Percentiles rank a stretch among this genome's conserved stretches.
Conservation (phyloP, 805 yeast genomes). For the Saturnispora besseyi region DNA sequence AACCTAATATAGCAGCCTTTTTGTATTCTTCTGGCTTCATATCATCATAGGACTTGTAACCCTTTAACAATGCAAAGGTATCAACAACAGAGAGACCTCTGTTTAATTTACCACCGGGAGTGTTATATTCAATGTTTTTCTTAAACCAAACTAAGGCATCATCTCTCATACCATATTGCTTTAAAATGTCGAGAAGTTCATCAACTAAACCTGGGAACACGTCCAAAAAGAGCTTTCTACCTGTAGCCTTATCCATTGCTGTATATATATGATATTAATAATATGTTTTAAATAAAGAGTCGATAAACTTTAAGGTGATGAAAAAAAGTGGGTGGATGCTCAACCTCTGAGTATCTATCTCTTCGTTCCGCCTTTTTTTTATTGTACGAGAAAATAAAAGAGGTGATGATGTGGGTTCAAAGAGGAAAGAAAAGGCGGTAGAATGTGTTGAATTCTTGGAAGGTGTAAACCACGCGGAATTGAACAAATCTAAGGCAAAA, state of each 20-base stretch:
- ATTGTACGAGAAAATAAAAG: neutral
- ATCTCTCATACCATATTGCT: conserved; percentile 67
- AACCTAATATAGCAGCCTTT: conserved; percentile 82
- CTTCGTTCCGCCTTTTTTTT: neutral
- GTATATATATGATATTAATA: neutral
- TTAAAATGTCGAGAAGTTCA: conserved; percentile 58
- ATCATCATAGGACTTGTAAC: conserved; percentile 47
- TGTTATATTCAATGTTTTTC: conserved; percentile 67
- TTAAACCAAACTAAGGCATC: conserved; percentile 85
- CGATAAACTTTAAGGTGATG: neutral
- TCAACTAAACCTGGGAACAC: conserved; percentile 71
- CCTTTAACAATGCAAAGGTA: conserved; percentile 75
- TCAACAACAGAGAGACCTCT: conserved; percentile 94
- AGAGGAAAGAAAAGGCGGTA: neutral
- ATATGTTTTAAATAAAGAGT: neutral
- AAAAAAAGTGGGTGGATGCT: neutral
- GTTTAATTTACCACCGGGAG: conserved; percentile 95
- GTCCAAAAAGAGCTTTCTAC: conserved; percentile 48
- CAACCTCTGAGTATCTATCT: neutral
- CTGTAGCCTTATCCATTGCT: conserved; percentile 29
- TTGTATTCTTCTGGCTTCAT: conserved; percentile 60
- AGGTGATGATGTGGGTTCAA: too few species aligned
- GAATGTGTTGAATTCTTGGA: too few species aligned
- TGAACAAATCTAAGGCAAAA: too few species aligned
- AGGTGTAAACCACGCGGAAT: too few species aligned